Conservation (phyloP, 148 eudicot genomes). For the Agrostemma githago region DNA sequence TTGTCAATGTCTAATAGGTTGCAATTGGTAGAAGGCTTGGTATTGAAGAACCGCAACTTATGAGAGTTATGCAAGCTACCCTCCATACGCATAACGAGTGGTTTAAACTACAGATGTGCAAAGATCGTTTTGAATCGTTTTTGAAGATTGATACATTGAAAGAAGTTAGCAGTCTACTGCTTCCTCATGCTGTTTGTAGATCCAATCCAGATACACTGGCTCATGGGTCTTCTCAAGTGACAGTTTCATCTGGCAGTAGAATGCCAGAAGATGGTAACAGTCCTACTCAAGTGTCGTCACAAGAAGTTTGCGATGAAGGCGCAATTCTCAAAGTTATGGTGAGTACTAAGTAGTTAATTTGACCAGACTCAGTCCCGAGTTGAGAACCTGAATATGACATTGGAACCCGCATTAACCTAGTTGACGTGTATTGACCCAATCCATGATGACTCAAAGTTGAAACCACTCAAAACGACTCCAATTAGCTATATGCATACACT, state of each 20-base stretch:
- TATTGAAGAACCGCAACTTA: conserved; percentile 79
- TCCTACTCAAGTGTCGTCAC: conserved; percentile 58
- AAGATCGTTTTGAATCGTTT: conserved; percentile 79
- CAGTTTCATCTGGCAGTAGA: conserved; percentile 57
- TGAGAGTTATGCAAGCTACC: conserved; percentile 73
- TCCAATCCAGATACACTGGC: conserved; percentile 40
- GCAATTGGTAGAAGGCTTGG: conserved; percentile 80
- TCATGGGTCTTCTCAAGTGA: conserved; percentile 58
- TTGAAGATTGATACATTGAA: conserved; percentile 68
- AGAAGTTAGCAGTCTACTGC: conserved; percentile 44
- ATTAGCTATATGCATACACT: background rate
- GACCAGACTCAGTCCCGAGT: background rate
- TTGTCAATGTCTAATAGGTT: conserved; percentile 37
- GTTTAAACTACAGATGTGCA: conserved; percentile 92
- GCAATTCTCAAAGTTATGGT: conserved; percentile 95
- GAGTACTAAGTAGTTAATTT: conserved; percentile 23
- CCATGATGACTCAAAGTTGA: background rate
- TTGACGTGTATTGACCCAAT: background rate
- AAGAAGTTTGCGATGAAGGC: conserved; percentile 65
- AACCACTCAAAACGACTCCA: background rate
- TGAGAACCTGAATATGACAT: background rate
- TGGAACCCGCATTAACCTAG: background rate
- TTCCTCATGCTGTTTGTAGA: conserved; percentile 41
- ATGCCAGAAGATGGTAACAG: conserved; percentile 67
- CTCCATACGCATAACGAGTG: conserved; percentile 72